Percentiles rank a stretch among this genome's conserved stretches.
phyloP scores from a whole-genome alignment of 768 basidiomycete genomes.

The Lyophyllum semitale region DNA sequence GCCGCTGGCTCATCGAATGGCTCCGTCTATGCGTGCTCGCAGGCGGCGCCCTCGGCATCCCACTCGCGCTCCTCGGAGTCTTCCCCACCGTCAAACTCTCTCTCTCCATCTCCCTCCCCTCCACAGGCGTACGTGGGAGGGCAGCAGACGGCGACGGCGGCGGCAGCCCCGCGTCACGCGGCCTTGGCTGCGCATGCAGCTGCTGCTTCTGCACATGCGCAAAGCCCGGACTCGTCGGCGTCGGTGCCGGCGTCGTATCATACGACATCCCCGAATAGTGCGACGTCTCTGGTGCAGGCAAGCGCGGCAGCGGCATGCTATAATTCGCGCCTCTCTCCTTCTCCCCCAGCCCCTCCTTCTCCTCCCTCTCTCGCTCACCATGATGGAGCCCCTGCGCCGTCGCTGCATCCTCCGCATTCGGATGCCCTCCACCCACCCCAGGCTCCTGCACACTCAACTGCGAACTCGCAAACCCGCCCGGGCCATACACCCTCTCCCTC shows the following conservation, averaged over 20 bases:
- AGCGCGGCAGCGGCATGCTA: conserved; percentile 78
- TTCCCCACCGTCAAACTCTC: not conserved
- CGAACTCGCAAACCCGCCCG: conserved; percentile 91
- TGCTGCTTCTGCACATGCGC: conserved; percentile 22
- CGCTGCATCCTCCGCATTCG: too few relatives aligned
- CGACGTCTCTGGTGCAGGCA: conserved; percentile 79
- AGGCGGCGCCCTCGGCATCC: conserved; percentile 67
- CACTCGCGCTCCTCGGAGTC: conserved; percentile 19
- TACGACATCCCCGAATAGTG: conserved; percentile 86
- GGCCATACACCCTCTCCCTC: conserved; percentile 90
- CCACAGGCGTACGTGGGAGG: conserved; percentile 20
- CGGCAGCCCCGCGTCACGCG: conserved; percentile 62
- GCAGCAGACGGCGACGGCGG: conserved; percentile 40
- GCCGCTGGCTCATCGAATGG: conserved; percentile 82
- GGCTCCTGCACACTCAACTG: conserved; percentile 63
- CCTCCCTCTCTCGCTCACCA: not conserved
- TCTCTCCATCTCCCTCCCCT: conserved; percentile 12
- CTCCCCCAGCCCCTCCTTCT: not conserved
- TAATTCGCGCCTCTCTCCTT: conserved; percentile 64
- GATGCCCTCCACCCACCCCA: conserved; percentile 11
- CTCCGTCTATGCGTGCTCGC: conserved; percentile 80
- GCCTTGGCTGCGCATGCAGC: conserved; percentile 58
- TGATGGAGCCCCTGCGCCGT: too few relatives aligned
- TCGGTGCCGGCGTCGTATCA: conserved; percentile 54
- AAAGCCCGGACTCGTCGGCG: conserved; percentile 63